phyloP scores from a whole-genome alignment of 257 asterid species.

The Nicotiana tomentosiformis region DNA sequence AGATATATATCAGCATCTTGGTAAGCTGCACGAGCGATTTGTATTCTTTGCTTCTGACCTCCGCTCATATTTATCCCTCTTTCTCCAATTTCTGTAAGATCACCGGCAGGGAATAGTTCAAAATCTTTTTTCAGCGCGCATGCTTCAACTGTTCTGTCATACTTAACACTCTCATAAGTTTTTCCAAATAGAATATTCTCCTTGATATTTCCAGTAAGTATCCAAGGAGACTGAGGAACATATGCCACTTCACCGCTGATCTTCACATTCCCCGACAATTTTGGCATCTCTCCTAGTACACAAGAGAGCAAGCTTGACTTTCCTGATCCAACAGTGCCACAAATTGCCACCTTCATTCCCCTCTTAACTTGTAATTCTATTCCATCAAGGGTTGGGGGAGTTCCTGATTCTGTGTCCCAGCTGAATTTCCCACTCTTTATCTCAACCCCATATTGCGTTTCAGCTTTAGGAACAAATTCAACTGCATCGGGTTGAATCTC shows the following conservation, averaged over 20 bases:
- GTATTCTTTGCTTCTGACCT: conserved; percentile 93
- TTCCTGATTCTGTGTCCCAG: conserved; percentile 49
- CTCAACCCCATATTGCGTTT: conserved; percentile 50
- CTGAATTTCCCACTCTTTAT: conserved; percentile 60
- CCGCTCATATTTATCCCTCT: conserved; percentile 97
- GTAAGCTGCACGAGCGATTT: conserved; percentile 88
- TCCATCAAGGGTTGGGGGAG: conserved; percentile 42
- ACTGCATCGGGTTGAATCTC: conserved; percentile 63
- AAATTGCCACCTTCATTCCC: conserved; percentile 95
- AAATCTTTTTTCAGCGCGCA: conserved; percentile 80
- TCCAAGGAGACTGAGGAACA: conserved; percentile 92
- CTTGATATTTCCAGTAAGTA: conserved; percentile 69
- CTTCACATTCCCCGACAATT: conserved; percentile 66
- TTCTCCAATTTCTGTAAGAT: conserved; percentile 87
- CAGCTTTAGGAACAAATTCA: conserved; percentile 29
- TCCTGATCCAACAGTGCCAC: conserved; percentile 97
- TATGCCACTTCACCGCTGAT: conserved; percentile 84
- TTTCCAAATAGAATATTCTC: conserved; percentile 80
- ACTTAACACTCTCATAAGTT: conserved; percentile 53
- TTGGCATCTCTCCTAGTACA: conserved; percentile 85
- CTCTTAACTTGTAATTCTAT: conserved; percentile 52
- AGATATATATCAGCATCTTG: conserved; percentile 91
- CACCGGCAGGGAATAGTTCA: conserved; percentile 80
- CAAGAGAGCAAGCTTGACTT: conserved; percentile 88
- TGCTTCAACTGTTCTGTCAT: conserved; percentile 65